Conservation (phyloP, 805 yeast genomes). For the Candida sonorensis region DNA sequence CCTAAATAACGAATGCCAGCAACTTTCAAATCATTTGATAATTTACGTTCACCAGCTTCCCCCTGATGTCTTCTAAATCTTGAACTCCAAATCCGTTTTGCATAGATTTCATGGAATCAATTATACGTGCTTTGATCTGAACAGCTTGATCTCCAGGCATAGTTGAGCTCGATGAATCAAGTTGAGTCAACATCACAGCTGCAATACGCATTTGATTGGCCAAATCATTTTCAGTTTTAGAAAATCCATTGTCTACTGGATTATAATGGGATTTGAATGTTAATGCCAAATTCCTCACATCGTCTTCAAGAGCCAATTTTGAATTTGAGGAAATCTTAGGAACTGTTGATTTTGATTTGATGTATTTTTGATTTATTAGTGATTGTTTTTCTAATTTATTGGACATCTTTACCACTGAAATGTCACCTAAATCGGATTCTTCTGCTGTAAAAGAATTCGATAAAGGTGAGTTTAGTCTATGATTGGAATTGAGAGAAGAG, state of each 20-base stretch:
- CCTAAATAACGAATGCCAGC: conserved; percentile 73
- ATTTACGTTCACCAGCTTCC: conserved; percentile 82
- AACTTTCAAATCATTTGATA: conserved; percentile 86
- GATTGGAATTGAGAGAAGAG: no score
- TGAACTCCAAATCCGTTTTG: conserved; percentile 58
- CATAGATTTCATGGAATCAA: conserved; percentile 68
- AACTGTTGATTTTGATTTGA: conserved; percentile 7
- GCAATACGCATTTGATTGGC: conserved; percentile 96
- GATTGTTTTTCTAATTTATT: conserved; percentile 34
- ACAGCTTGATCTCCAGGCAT: conserved; percentile 54
- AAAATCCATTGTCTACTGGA: conserved; percentile 13
- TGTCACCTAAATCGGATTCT: conserved; percentile 73
- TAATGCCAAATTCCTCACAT: conserved; percentile 19
- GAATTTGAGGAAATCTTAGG: conserved; percentile 3
- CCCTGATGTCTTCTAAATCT: conserved; percentile 45
- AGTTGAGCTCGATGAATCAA: conserved; percentile 54
- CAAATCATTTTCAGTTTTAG: conserved; percentile 37
- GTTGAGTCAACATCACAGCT: conserved; percentile 86
- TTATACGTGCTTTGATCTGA: conserved; percentile 61
- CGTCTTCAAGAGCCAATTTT: conserved; percentile 11
- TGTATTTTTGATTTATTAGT: conserved; percentile 3
- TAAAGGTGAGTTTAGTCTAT: no score
- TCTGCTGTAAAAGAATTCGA: conserved; percentile 16
- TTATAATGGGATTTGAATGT: conserved; percentile 21
- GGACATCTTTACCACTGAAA: conserved; percentile 51